Conservation (phyloP, 345 rosid genomes). For the Boechera divaricarpa region DNA sequence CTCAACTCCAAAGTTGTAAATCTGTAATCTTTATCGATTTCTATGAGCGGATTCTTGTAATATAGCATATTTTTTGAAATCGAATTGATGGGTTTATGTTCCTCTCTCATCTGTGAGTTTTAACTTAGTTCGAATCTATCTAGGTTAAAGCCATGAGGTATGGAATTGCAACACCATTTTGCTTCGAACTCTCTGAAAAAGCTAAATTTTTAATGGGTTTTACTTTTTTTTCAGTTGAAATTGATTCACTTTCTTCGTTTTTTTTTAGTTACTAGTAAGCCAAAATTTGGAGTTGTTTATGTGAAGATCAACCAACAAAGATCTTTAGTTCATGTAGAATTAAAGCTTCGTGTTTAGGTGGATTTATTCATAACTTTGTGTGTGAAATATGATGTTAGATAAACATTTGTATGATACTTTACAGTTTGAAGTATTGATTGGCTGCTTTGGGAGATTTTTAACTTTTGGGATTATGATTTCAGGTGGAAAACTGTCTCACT, state of each 20-base stretch:
- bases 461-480: constrained; percentile 20
- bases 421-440: background rate
- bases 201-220: background rate
- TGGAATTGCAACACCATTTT: background rate
- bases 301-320: background rate
- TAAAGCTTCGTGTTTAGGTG: background rate
- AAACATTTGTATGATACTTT: background rate
- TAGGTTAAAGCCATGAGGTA: background rate
- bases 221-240: background rate
- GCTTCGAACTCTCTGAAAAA: background rate
- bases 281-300: background rate
- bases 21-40: background rate
- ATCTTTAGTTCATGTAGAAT: background rate
- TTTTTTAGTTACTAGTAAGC: no score
- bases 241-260: background rate
- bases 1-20: background rate
- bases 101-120: background rate
- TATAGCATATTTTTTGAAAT: background rate
- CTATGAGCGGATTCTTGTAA: background rate
- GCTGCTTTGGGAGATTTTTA: background rate
- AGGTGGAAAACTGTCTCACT: constrained; percentile 77
- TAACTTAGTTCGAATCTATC: background rate
- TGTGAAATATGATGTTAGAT: no score
- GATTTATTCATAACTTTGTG: no score
- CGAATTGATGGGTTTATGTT: background rate